Conservation (phyloP, 129 eudicot genomes). For the Cynara cardunculus region DNA sequence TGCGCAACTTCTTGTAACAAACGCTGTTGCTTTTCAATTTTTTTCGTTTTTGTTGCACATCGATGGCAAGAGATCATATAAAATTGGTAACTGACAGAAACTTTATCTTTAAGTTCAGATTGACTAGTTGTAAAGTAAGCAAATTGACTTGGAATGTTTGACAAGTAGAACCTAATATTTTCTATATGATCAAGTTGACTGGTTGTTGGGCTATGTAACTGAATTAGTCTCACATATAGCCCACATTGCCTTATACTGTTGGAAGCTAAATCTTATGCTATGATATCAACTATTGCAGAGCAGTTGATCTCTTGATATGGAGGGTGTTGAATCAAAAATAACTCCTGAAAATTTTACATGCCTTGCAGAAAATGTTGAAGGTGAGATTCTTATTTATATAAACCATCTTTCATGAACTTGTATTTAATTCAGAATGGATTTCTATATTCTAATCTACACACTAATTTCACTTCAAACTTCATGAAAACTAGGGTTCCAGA, state of each 20-base stretch:
- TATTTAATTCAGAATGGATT: background rate
- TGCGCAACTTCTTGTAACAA: too few relatives aligned
- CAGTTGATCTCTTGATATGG: constrained; percentile 24
- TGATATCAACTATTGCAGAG: constrained; percentile 17
- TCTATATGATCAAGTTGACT: background rate
- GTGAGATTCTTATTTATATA: constrained; percentile 31
- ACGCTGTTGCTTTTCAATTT: too few relatives aligned
- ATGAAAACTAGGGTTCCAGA: constrained; percentile 44
- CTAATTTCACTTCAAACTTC: background rate
- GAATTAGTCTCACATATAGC: background rate
- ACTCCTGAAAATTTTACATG: constrained; percentile 29
- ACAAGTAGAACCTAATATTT: background rate
- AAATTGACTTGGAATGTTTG: background rate
- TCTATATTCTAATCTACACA: background rate
- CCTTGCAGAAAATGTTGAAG: constrained; percentile 55
- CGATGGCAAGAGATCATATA: background rate
- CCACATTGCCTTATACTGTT: background rate
- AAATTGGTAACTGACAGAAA: background rate
- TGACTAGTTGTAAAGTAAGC: background rate
- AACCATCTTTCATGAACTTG: background rate
- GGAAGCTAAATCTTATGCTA: constrained; percentile 11
- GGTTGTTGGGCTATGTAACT: background rate
- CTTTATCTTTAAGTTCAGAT: background rate
- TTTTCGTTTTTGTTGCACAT: background rate
- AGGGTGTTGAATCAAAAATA: constrained; percentile 29